phyloP scores from a whole-genome alignment of 805 yeast genomes.

The Lipomyces yamadae region DNA sequence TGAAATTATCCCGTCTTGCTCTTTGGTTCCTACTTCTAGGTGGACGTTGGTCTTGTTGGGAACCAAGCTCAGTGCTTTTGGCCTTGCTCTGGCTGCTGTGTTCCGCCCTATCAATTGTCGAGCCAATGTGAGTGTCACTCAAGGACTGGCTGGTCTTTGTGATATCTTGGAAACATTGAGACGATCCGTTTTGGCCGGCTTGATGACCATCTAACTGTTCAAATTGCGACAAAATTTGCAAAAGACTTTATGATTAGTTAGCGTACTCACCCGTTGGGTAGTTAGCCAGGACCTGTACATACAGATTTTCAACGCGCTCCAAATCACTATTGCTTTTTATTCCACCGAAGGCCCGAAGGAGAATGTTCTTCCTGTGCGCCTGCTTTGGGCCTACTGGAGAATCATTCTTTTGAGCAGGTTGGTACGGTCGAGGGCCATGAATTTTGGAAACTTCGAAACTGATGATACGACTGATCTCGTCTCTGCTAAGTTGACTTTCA shows the following conservation, averaged over 20 bases:
- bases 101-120: background rate
- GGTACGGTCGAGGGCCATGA: constrained; percentile 16
- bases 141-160: background rate
- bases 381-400: background rate
- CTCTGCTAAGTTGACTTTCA: constrained; percentile 3
- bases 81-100: background rate
- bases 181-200: background rate
- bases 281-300: constrained; percentile 2
- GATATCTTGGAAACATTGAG: background rate
- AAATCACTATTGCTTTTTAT: constrained; percentile 22
- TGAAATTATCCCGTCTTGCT: background rate
- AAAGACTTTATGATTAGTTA: constrained; percentile 6
- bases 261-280: background rate
- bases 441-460: constrained; percentile 3
- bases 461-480: constrained; percentile 1
- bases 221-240: constrained; percentile 24
- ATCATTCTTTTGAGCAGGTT: background rate
- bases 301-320: constrained; percentile 27
- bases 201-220: constrained; percentile 19
- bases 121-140: background rate
- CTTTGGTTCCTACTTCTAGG: background rate
- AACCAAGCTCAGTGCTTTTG: background rate
- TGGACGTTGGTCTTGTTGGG: background rate
- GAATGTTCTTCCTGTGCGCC: constrained; percentile 17
- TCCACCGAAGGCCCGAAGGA: constrained; percentile 21